Base-by-base conservation (phyloP, 139 green algal species). In the Tetradesmus obliquus region DNA sequence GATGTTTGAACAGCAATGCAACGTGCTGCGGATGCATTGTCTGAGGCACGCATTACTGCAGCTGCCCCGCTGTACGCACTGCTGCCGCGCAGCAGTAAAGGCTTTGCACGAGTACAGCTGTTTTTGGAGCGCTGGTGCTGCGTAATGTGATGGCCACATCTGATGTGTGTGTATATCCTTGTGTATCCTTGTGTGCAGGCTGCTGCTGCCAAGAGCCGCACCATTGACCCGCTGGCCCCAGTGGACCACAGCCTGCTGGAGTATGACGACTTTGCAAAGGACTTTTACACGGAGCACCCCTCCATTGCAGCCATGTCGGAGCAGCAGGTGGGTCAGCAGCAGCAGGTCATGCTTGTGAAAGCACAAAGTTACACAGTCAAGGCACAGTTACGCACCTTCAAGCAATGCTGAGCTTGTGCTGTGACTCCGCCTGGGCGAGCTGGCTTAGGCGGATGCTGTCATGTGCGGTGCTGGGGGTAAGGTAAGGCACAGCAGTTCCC, bases 231-330 rank as follows among this genome's bases (percentile, higher is more conserved):
- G 0, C 91, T 98, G 53, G 88, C 95, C 1, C 88, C 95, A 8
- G 58, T 98, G 80, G 95, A 98, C 85, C 96, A 98, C 84, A 71
- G 82, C 1, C 20, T 79, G 2, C 94, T 98, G 12, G 91, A 95
- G 22, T 99, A 98, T 79, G 92, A 95, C 9, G 91, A 95, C 19
- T 98, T 99, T 92, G 93, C 90, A 45, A 98, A 98, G 92, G 96
- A 97, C 57, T 98, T 99, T 84, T 99, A 98, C 88, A 94, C 95
- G 15, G 94, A 96, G 79, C 55, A 86, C 4, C 88, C 94, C 1
- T 94, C 96, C 76, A 88, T 99, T 5, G 91, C 93, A 15, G 93
- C 93, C 3, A 94, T 98, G 96, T 95, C 87, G 2, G 92, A 95
- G 17, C 84, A 91, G 20, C 95, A 99, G 94, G 96, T 98, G 83